Base-by-base conservation (phyloP, 768 basidiomycete species). In the Tylopilus cervinicoccineus region DNA sequence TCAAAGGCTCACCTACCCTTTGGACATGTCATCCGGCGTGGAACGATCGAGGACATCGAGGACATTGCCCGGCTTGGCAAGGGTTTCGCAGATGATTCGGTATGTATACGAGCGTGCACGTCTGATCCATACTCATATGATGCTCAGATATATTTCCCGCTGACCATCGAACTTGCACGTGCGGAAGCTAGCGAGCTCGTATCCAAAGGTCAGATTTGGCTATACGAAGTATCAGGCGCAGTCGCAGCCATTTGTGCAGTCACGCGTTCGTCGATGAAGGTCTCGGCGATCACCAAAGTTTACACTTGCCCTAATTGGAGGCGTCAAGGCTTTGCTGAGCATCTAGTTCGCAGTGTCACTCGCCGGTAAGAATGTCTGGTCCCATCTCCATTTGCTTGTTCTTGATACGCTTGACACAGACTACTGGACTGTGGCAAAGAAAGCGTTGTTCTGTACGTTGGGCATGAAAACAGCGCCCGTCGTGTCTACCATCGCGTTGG, bases 251-350 rank as follows among this genome's bases (percentile, higher is more conserved):
- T 82, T 34, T 80, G 78, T 38, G 80, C 80, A 14, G 78, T 76
- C 19, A 76, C 80, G n/a, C 74, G 79, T n/a, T 70, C 70, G 43
- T 76, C 75, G 12, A 60, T 69, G 47, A 67, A 65, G 11, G 75
- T 79, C 20, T 73, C 76, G 13, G 78, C 76, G 3, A 78, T 81
- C 54, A 79, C 79, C 8, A 82, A 81, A 60, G 79, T 81, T 2
- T 79, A 76, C 58, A 82, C 80, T 17, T 70, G 72, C 27, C 68
- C 71, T 0, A 55, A 57, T 22, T 78, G 70, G 69, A 62, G 79
- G 47, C 65, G 73, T 12, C 62, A 59, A 28, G 76, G 81, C 6
- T 75, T 73, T 57, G 81, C 79, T 14, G 76, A 78, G 59, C 68
- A 69, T 38, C 61, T 82, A 31, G 81, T 82, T 14, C 68, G 73